Evolutionary conservation across 140 eudicot genomes (phyloP).

Genomic region (Senecio squalidus): DNA sequence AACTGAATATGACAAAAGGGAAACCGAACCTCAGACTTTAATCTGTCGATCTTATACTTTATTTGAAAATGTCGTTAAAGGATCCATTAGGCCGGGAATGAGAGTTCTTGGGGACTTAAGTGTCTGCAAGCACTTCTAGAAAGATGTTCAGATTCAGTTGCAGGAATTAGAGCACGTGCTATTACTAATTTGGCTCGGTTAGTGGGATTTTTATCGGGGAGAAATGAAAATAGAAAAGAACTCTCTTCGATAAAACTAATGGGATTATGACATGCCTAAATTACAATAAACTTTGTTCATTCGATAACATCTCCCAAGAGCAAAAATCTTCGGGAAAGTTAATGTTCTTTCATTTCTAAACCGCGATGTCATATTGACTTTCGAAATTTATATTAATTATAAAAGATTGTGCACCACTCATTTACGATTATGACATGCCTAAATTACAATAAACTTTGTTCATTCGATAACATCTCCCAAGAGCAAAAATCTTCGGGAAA

Average conservation of each 20-base stretch:
- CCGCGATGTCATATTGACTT: no score
- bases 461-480: no score
- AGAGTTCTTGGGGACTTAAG: constrained; percentile 64
- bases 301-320: no score
- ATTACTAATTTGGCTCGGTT: constrained; percentile 76
- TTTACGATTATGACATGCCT: no score
- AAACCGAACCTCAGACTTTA: constrained; percentile 64
- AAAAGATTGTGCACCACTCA: no score
- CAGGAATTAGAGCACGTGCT: constrained; percentile 76
- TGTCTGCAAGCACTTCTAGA: constrained; percentile 58
- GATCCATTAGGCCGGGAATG: constrained; percentile 44
- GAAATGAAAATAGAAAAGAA: constrained; percentile 28
- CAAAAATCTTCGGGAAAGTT: no score
- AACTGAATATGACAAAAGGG: constrained; percentile 65
- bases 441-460: no score
- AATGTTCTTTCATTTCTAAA: no score
- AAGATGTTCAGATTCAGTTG: constrained; percentile 75
- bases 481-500: no score
- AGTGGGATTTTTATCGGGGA: constrained; percentile 43
- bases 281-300: no score
- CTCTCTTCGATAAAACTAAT: constrained; percentile 46
- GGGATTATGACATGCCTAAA: no score
- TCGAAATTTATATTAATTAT: no score
- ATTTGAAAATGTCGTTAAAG: constrained; percentile 38
- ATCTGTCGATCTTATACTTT: constrained; percentile 70